Conservation (phyloP, 441 rosid species). For the Rhodomyrtus psidioides region DNA sequence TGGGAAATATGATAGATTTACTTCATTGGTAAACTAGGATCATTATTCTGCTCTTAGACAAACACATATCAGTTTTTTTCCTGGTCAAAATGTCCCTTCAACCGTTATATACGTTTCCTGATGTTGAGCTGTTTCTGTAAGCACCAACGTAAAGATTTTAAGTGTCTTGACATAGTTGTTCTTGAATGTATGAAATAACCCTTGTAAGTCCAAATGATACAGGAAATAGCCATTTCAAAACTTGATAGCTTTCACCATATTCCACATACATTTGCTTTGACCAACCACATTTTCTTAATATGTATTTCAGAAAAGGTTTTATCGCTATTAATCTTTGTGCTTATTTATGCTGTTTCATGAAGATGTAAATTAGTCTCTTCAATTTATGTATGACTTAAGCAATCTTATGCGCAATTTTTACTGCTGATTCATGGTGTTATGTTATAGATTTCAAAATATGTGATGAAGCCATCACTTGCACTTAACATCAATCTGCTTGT, state of each 20-base stretch:
- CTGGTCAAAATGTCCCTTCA: neutral
- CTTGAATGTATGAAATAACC: neutral
- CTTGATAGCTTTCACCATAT: neutral
- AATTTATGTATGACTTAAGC: neutral
- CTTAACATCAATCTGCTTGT: neutral
- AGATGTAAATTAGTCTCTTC: neutral
- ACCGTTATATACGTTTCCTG: neutral
- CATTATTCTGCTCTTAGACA: neutral
- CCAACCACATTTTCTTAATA: neutral
- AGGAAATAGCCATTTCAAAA: neutral
- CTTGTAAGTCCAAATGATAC: neutral
- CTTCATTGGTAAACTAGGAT: neutral
- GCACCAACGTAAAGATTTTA: neutral
- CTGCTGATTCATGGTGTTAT: neutral
- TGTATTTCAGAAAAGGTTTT: neutral
- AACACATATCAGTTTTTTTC: neutral
- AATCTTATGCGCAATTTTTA: neutral
- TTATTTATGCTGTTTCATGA: neutral
- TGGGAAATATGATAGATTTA: neutral
- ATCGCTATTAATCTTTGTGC: neutral
- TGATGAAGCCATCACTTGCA: neutral
- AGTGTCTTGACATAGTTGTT: neutral
- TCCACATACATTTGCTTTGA: neutral
- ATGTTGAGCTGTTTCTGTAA: neutral
- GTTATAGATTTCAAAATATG: neutral